Base-by-base conservation (phyloP, 164 flowering plant species). In the Piper betle region DNA sequence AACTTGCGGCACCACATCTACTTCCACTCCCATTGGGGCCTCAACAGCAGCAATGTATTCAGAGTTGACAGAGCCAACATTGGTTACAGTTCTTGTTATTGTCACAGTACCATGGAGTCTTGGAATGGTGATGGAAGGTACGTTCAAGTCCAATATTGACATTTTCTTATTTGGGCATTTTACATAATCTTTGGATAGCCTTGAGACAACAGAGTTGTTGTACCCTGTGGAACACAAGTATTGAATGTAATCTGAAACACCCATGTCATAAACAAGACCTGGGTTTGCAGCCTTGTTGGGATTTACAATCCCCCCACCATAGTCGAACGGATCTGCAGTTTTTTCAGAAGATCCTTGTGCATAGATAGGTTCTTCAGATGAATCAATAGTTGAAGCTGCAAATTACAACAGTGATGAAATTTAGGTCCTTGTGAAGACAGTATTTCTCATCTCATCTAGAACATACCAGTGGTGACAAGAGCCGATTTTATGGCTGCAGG, bases 401-500 rank as follows among this genome's bases (percentile, higher is more conserved):
- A 82, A 37, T 9, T 46, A 46, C 15, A 46, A 46, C 3, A 10
- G 50, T 10, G 11, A 42, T 6, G 11, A 46, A 5, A 46, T 15
- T 6, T 25, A 25, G 33, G 33, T 25, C 33, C 33, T 25, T 25
- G 33, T 25, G 33, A 25, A 25, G 33, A 25, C 33, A 25, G 15
- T 12, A 10, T 46, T 10, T 12, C 10, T 12, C 10, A 8, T 42
- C 3, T 6, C 46, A 6, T 42, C 9, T 6, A 0, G 33, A 46
- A 10, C 43, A 62, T 56, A 82, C 84, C 84, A 68, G 86, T 82
- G 25, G 84, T 84, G 63, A 80, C 60, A 0, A 82, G 62, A 50
- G 85, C 86, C 55, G 82, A 82, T 56, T 74, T 79, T 58, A 82
- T 75, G 25, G 83, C 84, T 25, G 86, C 85, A 48, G 86, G 83